Conservation (phyloP, 768 basidiomycete species). For the Mycena metata region DNA sequence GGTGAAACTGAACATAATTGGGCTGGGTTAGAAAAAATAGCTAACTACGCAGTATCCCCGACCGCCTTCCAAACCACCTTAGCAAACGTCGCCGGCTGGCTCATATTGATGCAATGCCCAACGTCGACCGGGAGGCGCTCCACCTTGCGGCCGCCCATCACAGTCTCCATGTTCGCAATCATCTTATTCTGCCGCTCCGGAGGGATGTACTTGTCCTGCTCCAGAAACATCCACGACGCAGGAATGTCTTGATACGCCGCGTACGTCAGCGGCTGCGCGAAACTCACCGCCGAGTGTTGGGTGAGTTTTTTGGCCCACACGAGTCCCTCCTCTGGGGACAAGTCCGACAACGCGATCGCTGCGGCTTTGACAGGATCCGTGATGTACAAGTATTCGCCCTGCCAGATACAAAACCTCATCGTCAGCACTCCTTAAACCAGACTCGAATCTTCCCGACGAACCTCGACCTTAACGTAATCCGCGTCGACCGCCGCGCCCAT, state of each 20-base stretch:
- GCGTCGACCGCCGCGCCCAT: too few species aligned
- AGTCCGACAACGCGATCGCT: background rate
- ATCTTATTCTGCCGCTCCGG: background rate
- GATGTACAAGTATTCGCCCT: background rate
- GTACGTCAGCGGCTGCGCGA: constrained; percentile 1
- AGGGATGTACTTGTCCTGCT: background rate
- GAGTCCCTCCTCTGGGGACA: background rate
- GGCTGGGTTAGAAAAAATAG: too few species aligned
- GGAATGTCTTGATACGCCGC: constrained; percentile 3
- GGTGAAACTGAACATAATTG: too few species aligned
- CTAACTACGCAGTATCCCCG: too few species aligned
- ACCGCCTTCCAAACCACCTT: too few species aligned
- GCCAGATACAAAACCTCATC: background rate
- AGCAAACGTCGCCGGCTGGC: too few species aligned
- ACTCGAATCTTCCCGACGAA: background rate
- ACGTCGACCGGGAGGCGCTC: background rate
- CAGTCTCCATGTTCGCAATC: constrained; percentile 6
- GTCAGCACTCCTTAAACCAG: background rate
- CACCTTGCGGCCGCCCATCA: constrained; percentile 2
- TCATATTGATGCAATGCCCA: background rate
- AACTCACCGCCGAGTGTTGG: background rate
- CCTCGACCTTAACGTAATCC: background rate
- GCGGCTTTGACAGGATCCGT: background rate
- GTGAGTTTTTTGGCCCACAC: background rate
- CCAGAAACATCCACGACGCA: background rate